phyloP scores from a whole-genome alignment of 768 basidiomycete species.

The Cyathus striatus region DNA sequence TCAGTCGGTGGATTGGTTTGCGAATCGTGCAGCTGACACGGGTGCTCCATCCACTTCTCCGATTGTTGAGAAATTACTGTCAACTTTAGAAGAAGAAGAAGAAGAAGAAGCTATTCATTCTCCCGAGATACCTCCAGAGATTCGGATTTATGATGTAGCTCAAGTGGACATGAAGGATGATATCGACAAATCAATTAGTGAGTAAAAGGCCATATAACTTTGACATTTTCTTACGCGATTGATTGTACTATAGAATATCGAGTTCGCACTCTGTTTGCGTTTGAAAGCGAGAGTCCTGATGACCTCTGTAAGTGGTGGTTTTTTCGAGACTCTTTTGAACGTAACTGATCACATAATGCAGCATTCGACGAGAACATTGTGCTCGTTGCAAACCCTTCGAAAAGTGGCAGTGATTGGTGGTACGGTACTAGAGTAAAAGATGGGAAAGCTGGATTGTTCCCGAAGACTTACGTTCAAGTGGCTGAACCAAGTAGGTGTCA shows the following conservation, averaged over 20 bases:
- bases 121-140: constrained; percentile 41
- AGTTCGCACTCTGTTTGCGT: constrained; percentile 79
- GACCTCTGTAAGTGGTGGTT: constrained; percentile 66
- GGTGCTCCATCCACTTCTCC: constrained; percentile 23
- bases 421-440: constrained; percentile 66
- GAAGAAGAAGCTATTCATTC: constrained; percentile 43
- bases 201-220: constrained; percentile 14
- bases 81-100: constrained; percentile 55
- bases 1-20: constrained; percentile 91
- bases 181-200: constrained; percentile 62
- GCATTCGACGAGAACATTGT: constrained; percentile 80
- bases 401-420: constrained; percentile 89
- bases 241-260: constrained; percentile 48
- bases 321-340: constrained; percentile 5
- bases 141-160: constrained; percentile 50
- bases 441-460: constrained; percentile 83
- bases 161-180: constrained; percentile 58
- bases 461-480: constrained; percentile 79
- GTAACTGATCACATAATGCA: constrained; percentile 20
- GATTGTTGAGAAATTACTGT: constrained; percentile 35
- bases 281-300: constrained; percentile 80
- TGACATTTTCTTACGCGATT: constrained; percentile 1
- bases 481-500: constrained; percentile 55
- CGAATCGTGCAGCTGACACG: constrained; percentile 75
- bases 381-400: constrained; percentile 80